Evolutionary conservation across 257 asterid genomes (phyloP).

Genomic region (Scutellaria minor): DNA sequence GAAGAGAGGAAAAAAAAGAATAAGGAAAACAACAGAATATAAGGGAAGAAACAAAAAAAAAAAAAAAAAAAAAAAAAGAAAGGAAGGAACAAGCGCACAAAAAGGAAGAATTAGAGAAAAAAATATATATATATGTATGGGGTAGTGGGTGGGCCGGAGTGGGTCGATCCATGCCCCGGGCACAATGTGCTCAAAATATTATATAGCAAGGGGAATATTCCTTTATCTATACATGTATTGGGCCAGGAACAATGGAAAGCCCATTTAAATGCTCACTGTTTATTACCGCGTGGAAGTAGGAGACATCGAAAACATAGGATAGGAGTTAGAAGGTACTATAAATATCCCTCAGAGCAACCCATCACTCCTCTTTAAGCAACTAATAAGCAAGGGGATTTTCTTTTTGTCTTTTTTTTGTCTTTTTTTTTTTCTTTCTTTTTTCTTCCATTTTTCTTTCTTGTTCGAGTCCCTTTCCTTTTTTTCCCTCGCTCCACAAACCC

Average conservation of each 20-base stretch:
- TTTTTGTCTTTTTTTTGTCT: constrained; percentile 26
- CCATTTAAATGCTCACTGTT: not conserved
- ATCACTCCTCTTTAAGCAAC: constrained; percentile 20
- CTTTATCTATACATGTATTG: too few species aligned
- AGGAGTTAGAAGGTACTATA: constrained; percentile 4
- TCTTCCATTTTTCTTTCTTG: constrained; percentile 6
- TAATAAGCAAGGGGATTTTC: constrained; percentile 7
- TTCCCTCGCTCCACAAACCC: constrained; percentile 54
- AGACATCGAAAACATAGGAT: constrained; percentile 20
- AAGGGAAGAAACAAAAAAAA: too few species aligned
- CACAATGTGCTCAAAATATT: too few species aligned
- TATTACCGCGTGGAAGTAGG: constrained; percentile 37
- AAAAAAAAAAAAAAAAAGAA: too few species aligned
- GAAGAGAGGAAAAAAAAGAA: too few species aligned
- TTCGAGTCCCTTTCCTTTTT: constrained; percentile 36
- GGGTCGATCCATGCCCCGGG: too few species aligned
- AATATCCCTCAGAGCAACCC: constrained; percentile 29
- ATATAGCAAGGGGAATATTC: too few species aligned
- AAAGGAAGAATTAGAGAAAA: too few species aligned
- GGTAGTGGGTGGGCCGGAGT: too few species aligned
- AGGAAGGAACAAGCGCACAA: too few species aligned
- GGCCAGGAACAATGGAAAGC: not conserved
- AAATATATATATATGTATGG: too few species aligned
- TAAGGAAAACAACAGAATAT: too few species aligned
- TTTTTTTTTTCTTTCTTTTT: not conserved